phyloP scores from a whole-genome alignment of 2,329 filamentous ascomycete species.

The Penicillium paneum region DNA sequence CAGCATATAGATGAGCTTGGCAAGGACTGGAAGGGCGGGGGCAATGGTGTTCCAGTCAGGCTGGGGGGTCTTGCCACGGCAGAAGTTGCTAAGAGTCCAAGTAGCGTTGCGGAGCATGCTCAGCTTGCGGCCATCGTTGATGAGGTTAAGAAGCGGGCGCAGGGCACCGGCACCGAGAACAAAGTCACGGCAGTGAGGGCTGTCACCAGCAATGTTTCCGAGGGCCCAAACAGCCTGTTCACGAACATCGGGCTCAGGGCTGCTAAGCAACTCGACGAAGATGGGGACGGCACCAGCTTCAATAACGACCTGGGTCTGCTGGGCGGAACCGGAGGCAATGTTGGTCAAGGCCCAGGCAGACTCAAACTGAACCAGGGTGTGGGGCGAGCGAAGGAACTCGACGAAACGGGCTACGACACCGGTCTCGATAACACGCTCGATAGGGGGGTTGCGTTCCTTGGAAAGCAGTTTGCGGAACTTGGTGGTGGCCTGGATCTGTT shows the following conservation, averaged over 20 bases:
- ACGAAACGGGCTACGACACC: slow-evolving; percentile 97
- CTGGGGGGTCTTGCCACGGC: slow-evolving; percentile 97
- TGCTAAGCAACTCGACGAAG: slow-evolving; percentile 92
- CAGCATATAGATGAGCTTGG: slow-evolving; percentile 96
- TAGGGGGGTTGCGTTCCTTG: slow-evolving; percentile 98
- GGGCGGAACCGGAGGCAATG: slow-evolving; percentile 94
- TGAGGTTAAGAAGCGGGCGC: slow-evolving; percentile 79
- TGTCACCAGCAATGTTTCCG: slow-evolving; percentile 98
- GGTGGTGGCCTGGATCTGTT: slow-evolving; percentile 94
- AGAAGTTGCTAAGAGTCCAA: slow-evolving; percentile 99
- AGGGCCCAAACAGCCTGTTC: slow-evolving; percentile 98
- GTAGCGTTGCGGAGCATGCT: slow-evolving; percentile 99
- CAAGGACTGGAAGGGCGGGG: slow-evolving; percentile 87
- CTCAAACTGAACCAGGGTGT: slow-evolving; percentile 98
- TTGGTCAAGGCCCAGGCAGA: slow-evolving; percentile 99
- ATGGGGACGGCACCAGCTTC: slow-evolving; percentile 97
- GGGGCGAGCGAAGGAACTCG: slow-evolving; percentile 94
- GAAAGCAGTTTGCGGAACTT: slow-evolving; percentile 98
- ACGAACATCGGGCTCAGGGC: slow-evolving; percentile 94
- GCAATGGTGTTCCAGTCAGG: slow-evolving; percentile 96
- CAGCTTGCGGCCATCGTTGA: slow-evolving; percentile 96
- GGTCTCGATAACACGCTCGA: slow-evolving; percentile 98
- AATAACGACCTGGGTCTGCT: slow-evolving; percentile 98
- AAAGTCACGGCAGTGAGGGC: slow-evolving; percentile 94
- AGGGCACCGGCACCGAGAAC: slow-evolving; percentile 88